These are phyloP conservation scores for Pontederia paniculata DNA, from an alignment of 176 grass and related monocot species.

Conservation along the genomic window DNA sequence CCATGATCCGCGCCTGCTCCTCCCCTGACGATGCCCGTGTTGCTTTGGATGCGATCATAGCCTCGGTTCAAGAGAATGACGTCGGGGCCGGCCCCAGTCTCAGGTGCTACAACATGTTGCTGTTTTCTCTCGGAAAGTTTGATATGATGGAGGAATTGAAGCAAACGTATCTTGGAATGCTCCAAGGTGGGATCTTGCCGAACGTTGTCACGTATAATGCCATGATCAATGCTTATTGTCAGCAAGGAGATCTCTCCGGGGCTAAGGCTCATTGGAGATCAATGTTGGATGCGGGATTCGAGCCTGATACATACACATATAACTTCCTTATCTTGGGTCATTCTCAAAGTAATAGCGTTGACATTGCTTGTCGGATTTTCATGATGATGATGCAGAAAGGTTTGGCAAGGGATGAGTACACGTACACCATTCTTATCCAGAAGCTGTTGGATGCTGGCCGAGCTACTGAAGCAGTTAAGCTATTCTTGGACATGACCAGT, in stretches of 20 bases:
- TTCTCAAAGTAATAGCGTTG: not conserved
- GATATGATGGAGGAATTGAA: conserved; percentile 15
- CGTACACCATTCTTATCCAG: conserved; percentile 69
- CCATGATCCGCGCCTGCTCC: conserved; percentile 8
- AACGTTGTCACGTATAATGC: conserved; percentile 18
- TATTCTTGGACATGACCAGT: conserved; percentile 43
- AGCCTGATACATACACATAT: conserved; percentile 20
- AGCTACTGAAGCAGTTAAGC: conserved; percentile 29
- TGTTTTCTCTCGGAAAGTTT: conserved; percentile 1
- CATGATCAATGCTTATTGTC: conserved; percentile 13
- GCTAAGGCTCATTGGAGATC: conserved; percentile 1
- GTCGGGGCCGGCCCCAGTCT: not conserved
- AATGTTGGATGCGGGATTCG: conserved; percentile 10
- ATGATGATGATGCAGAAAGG: conserved; percentile 31
- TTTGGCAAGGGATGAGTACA: conserved; percentile 57
- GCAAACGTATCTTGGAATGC: not conserved
- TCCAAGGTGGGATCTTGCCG: not conserved
- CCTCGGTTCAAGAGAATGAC: not conserved
- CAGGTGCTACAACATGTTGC: conserved; percentile 15
- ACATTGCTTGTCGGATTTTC: conserved; percentile 12
- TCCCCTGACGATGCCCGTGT: conserved; percentile 3
- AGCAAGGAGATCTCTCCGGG: conserved; percentile 4
- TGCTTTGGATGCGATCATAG: not conserved
- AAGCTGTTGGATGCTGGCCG: conserved; percentile 28
- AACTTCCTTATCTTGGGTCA: conserved; percentile 16